Conservation (phyloP, 331 rosid species). For the Quercus lobata region DNA sequence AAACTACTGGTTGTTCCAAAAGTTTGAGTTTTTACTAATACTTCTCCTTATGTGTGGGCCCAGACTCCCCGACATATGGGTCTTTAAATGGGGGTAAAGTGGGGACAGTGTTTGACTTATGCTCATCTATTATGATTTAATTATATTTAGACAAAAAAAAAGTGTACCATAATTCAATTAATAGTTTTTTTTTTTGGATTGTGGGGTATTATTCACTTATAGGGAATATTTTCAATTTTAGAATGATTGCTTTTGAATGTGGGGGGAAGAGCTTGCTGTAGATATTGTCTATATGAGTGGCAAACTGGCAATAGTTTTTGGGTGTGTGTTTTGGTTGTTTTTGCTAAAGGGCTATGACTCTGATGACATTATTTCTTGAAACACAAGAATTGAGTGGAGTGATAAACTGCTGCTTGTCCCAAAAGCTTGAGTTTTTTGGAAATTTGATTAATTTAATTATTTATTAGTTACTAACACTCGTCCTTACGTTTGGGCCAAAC, state of each 20-base stretch:
- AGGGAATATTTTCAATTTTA: neutral
- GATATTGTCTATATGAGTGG: neutral
- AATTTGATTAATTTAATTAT: too few relatives aligned
- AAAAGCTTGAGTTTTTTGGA: too few relatives aligned
- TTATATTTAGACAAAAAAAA: neutral
- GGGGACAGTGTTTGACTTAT: too few relatives aligned
- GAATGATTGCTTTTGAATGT: neutral
- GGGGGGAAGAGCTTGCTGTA: neutral
- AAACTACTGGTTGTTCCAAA: too few relatives aligned
- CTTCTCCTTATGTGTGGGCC: too few relatives aligned
- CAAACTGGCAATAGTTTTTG: neutral
- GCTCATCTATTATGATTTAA: too few relatives aligned
- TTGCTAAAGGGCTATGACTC: neutral
- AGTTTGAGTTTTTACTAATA: fast-evolving
- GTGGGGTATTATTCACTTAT: neutral
- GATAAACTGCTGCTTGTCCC: too few relatives aligned
- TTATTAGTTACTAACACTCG: too few relatives aligned
- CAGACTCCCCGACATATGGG: fast-evolving
- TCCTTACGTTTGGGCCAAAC: too few relatives aligned
- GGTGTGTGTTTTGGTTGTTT: neutral
- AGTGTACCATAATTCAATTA: neutral
- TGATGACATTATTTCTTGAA: too few relatives aligned
- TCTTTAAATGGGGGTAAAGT: too few relatives aligned
- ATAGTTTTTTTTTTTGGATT: neutral
- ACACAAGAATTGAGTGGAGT: too few relatives aligned